These are phyloP conservation scores for Arthrocladium fulminans DNA, from an alignment of 2,329 filamentous ascomycete genomes.

Conservation along the genomic window DNA sequence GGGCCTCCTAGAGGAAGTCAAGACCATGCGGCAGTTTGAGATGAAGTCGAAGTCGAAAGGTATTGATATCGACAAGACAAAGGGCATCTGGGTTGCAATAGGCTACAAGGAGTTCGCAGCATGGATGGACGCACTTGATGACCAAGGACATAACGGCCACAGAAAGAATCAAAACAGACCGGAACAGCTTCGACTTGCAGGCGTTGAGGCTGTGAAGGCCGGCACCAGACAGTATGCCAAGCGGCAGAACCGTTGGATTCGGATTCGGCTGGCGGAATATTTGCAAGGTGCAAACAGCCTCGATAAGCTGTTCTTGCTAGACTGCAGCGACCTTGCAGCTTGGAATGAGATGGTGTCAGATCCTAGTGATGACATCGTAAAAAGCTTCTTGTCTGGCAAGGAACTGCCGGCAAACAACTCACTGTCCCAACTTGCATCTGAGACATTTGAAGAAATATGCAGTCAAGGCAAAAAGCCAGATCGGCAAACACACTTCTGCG, in stretches of 20 bases:
- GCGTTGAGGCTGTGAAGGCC: constrained; percentile 67
- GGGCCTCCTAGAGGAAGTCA: constrained; percentile 56
- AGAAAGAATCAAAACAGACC: constrained; percentile 6
- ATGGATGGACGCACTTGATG: constrained; percentile 49
- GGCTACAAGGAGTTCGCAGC: constrained; percentile 85
- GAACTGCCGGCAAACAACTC: constrained; percentile 47
- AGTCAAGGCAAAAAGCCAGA: constrained; percentile 37
- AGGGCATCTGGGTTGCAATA: constrained; percentile 93
- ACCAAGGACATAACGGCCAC: constrained; percentile 10
- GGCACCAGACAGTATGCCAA: constrained; percentile 83
- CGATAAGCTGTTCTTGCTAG: constrained; percentile 63
- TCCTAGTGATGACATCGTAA: constrained; percentile 55
- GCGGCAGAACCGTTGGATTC: constrained; percentile 78
- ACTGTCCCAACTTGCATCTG: constrained; percentile 48
- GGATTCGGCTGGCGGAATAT: constrained; percentile 66
- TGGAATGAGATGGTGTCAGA: constrained; percentile 58
- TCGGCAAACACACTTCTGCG: constrained; percentile 55
- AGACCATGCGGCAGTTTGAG: constrained; percentile 43
- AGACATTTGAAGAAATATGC: constrained; percentile 50
- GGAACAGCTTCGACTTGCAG: constrained; percentile 24
- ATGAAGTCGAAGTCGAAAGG: constrained; percentile 36
- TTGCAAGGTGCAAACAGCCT: constrained; percentile 48
- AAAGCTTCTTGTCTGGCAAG: constrained; percentile 53
- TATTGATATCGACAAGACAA: constrained; percentile 56
- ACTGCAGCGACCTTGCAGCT: constrained; percentile 59